A percentile compares a stretch with the other conserved stretches of the same genome.
Conservation (phyloP, 352 stramenopile genomes). For the Phytophthora sp. region DNA sequence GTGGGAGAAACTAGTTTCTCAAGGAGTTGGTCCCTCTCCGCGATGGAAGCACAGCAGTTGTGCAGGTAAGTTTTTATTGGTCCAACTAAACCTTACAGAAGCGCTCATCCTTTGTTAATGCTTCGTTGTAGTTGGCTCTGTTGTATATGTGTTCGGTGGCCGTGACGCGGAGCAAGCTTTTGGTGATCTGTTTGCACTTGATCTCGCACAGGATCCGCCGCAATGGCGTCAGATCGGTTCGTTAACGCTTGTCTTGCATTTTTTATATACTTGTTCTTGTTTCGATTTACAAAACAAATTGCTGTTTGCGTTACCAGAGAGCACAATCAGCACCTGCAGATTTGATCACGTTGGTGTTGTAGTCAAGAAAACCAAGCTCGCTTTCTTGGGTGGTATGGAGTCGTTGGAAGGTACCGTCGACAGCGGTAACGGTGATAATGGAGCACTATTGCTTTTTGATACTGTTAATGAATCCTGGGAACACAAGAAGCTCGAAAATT, state of each 20-base stretch:
- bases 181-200: slow-evolving; percentile 69
- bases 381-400: slow-evolving; percentile 67
- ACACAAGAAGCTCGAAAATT: slow-evolving; percentile 42
- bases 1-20: slow-evolving; percentile 44
- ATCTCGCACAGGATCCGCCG: slow-evolving; percentile 41
- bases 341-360: slow-evolving; percentile 74
- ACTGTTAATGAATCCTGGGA: slow-evolving; percentile 48
- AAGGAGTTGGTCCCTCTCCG: slow-evolving; percentile 42
- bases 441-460: slow-evolving; percentile 60
- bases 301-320: slow-evolving; percentile 24
- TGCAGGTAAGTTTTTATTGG: slow-evolving; percentile 46
- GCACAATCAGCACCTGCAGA: slow-evolving; percentile 12
- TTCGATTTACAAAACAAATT: not conserved
- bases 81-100: not conserved
- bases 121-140: slow-evolving; percentile 52
- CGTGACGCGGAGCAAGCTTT: slow-evolving; percentile 74
- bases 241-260: not conserved
- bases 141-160: slow-evolving; percentile 77
- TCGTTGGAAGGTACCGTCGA: slow-evolving; percentile 41
- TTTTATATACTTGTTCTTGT: too few relatives aligned
- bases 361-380: slow-evolving; percentile 52
- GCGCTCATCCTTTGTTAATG: slow-evolving; percentile 5
- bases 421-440: slow-evolving; percentile 22
- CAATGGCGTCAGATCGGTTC: slow-evolving; percentile 65
- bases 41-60: slow-evolving; percentile 81